phyloP scores from a whole-genome alignment of 768 basidiomycete genomes.

The Kwoniella sp. region DNA sequence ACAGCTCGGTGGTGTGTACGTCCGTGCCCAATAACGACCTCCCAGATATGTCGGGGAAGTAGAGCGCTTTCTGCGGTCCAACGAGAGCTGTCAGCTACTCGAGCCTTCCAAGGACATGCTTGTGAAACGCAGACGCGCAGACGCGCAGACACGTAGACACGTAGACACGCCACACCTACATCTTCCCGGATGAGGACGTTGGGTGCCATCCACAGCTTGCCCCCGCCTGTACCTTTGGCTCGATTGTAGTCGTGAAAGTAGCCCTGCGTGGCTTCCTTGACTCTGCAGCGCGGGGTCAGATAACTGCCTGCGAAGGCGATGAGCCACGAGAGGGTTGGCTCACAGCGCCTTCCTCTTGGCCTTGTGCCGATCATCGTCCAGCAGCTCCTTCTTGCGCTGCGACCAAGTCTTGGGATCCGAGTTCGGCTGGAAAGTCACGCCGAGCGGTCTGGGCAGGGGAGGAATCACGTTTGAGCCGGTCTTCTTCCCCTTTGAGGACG shows the following conservation, averaged over 20 bases:
- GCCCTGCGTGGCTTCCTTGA: constrained; percentile 66
- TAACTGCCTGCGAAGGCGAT: not conserved
- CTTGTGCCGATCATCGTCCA: constrained; percentile 67
- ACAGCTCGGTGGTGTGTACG: constrained; percentile 73
- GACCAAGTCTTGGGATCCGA: constrained; percentile 60
- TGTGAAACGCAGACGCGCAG: too few species aligned
- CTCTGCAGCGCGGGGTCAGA: constrained; percentile 48
- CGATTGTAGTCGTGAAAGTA: constrained; percentile 85
- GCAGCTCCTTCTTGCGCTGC: constrained; percentile 62
- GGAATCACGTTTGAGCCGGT: constrained; percentile 18
- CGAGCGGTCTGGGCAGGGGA: constrained; percentile 60
- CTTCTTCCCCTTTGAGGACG: too few species aligned
- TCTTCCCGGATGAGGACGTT: constrained; percentile 83
- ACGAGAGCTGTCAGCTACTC: not conserved
- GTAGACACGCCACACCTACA: constrained; percentile 59
- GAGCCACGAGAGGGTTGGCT: constrained; percentile 16
- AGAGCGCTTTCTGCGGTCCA: constrained; percentile 70
- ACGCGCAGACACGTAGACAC: too few species aligned
- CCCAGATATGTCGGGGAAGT: constrained; percentile 81
- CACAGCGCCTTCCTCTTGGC: constrained; percentile 59
- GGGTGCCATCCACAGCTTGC: constrained; percentile 93
- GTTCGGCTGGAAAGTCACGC: constrained; percentile 66
- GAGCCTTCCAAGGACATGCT: too few species aligned
- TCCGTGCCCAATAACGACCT: constrained; percentile 58
- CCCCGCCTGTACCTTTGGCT: constrained; percentile 68